Evolutionary conservation across 1,139 yeast species (phyloP).

Genomic region (Yamadazyma atmosphaerica): DNA sequence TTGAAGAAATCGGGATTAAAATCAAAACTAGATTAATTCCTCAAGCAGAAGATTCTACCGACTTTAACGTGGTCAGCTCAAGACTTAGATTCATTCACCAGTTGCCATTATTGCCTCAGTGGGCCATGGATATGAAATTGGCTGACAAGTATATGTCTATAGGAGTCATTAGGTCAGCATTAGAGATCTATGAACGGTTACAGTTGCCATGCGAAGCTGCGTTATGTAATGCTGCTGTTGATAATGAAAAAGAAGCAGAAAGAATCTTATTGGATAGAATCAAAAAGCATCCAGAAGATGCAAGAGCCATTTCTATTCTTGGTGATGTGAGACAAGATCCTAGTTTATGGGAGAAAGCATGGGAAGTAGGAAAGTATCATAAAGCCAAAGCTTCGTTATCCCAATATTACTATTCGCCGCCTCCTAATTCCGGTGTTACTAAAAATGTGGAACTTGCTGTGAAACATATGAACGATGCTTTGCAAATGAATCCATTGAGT

Average conservation of each 20-base stretch:
- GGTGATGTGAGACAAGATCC: constrained; percentile 89
- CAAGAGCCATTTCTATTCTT: constrained; percentile 78
- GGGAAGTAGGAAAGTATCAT: constrained; percentile 82
- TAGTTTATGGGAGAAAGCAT: constrained; percentile 74
- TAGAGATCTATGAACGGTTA: constrained; percentile 83
- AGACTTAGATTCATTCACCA: constrained; percentile 73
- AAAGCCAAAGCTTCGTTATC: constrained; percentile 87
- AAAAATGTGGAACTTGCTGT: constrained; percentile 60
- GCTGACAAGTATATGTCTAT: constrained; percentile 89
- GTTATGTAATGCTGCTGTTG: constrained; percentile 85
- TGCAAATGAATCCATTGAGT: constrained; percentile 72
- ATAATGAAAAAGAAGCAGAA: constrained; percentile 69
- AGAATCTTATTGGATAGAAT: constrained; percentile 57
- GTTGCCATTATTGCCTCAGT: constrained; percentile 76
- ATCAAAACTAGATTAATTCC: constrained; percentile 65
- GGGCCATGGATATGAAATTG: constrained; percentile 78
- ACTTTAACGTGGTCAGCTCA: constrained; percentile 36
- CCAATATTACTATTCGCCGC: constrained; percentile 68
- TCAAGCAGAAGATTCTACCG: constrained; percentile 26
- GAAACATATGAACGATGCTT: constrained; percentile 70
- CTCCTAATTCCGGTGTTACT: constrained; percentile 50
- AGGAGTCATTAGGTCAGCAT: constrained; percentile 84
- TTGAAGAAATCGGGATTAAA: constrained; percentile 82
- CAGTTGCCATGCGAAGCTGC: constrained; percentile 83
- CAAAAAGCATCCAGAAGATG: constrained; percentile 63